Evolutionary conservation across 1,139 yeast genomes (phyloP).

Genomic region (Petasospora rhodanensis): DNA sequence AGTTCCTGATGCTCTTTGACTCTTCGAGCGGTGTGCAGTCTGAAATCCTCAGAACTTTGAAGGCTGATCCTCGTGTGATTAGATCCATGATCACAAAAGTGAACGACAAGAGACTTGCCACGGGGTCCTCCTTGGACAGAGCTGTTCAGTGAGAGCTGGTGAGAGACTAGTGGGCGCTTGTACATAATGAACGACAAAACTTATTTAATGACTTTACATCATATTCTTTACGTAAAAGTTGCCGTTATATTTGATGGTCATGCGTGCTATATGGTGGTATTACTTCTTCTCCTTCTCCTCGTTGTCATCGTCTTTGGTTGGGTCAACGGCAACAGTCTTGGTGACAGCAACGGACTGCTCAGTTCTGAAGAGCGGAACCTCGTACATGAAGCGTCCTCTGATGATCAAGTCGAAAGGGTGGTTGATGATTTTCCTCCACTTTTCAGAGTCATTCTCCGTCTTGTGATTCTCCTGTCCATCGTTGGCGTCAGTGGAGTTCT

Average conservation of each 20-base stretch:
- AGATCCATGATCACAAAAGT: conserved; percentile 72
- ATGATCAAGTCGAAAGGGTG: conserved; percentile 85
- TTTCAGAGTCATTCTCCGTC: conserved; percentile 38
- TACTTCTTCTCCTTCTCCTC: too few relatives aligned
- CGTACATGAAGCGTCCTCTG: conserved; percentile 77
- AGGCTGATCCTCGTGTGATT: conserved; percentile 85
- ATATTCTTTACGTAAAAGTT: background rate
- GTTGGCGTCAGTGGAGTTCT: conserved; percentile 47
- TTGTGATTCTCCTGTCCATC: conserved; percentile 23
- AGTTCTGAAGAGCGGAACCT: conserved; percentile 58
- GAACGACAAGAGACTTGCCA: conserved; percentile 51
- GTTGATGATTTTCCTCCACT: conserved; percentile 73
- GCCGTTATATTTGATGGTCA: background rate
- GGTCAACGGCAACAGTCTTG: conserved; percentile 56
- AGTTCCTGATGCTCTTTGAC: conserved; percentile 83
- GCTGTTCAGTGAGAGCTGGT: conserved; percentile 24
- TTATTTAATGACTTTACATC: background rate
- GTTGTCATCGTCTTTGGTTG: conserved; percentile 29
- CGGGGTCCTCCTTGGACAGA: conserved; percentile 48
- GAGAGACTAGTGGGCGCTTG: too few relatives aligned
- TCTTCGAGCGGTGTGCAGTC: conserved; percentile 81
- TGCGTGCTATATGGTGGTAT: too few relatives aligned
- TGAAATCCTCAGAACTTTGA: conserved; percentile 74
- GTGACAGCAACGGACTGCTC: conserved; percentile 59
- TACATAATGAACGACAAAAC: too few relatives aligned